Base-by-base conservation (phyloP, 805 yeast genomes). In the Candida argentea region DNA sequence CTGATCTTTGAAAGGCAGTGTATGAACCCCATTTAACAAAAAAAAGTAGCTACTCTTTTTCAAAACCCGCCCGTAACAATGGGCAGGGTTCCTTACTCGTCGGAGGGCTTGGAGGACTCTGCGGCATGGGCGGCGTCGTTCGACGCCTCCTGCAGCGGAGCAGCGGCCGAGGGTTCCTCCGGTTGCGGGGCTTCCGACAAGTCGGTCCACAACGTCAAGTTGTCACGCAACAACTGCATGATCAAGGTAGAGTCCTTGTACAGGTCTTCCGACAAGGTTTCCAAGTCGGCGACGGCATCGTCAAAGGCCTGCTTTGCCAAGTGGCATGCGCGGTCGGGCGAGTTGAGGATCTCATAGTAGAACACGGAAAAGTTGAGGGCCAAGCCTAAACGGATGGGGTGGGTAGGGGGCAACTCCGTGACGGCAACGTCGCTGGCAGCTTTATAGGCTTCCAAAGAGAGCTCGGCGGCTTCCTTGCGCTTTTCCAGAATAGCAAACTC, bases 221-320 rank as follows among this genome's bases (percentile, higher is more conserved):
- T 89, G 67, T 91, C 97, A 70, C 96, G 82, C 60, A 91, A 77
- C 60, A 91, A 77, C 76, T 91, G 97, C 98, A 91, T 91, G 57
- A 91, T 91, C 60, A 91, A 76, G 46, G 97, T 91, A 40, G 96
- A 86, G 63, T 89, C 98, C 65, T 89, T 91, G 77, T 91, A 89
- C 44, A 95, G 82, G 68, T 89, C 98, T 67, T 89, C 98, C 25
- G 94, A 83, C 55, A 89, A 72, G 43, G 96, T 84, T 66, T 89
- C 98, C 58, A 89, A 76, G 67, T 91, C 97, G 40, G 98, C 95
- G 57, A 89, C 93, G 40, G 98, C 98, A 55, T 89, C 97, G 62
- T 89, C 98, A 48, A 91, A 89, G 22, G 98, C 97, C 67, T 89
- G 95, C 65, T 89, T 91, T 51, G 98, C 98, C 60, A 89, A 76